Conservation (phyloP, 805 yeast species). For the Jamesozyma spencerorum region DNA sequence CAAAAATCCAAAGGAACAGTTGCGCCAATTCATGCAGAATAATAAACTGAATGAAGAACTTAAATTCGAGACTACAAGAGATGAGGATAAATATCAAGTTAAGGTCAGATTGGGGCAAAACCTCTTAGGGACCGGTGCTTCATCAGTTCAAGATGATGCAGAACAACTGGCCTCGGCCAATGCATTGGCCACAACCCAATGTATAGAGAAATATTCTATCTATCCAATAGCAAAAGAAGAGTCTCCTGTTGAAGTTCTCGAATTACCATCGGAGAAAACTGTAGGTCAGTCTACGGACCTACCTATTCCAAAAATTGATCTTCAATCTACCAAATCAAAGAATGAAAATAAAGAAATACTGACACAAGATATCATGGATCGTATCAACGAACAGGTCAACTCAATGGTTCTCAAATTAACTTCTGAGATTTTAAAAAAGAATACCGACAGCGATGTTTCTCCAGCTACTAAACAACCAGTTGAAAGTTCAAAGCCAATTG, state of each 20-base stretch:
- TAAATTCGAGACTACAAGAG: neutral
- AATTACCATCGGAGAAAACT: too few relatives aligned
- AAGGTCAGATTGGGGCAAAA: slow-evolving; percentile 45
- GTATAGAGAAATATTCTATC: slow-evolving; percentile 43
- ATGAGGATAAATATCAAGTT: slow-evolving; percentile 41
- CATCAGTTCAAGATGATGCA: slow-evolving; percentile 54
- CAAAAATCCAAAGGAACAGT: slow-evolving; percentile 57
- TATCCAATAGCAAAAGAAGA: slow-evolving; percentile 2
- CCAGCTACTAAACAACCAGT: too few relatives aligned
- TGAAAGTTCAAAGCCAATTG: too few relatives aligned
- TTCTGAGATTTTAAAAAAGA: neutral
- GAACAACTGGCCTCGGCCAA: slow-evolving; percentile 71
- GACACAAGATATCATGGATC: slow-evolving; percentile 1
- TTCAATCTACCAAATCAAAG: neutral
- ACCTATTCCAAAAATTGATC: neutral
- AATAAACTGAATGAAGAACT: slow-evolving; percentile 12
- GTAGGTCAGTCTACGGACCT: too few relatives aligned
- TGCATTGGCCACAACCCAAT: slow-evolving; percentile 46
- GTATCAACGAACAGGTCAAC: neutral
- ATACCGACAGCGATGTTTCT: too few relatives aligned
- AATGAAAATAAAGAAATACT: neutral
- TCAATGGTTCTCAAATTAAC: slow-evolving; percentile 3
- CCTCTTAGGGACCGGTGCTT: slow-evolving; percentile 56
- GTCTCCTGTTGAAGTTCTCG: too few relatives aligned
- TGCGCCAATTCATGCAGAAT: slow-evolving; percentile 49